phyloP scores from a whole-genome alignment of 2,329 filamentous ascomycete genomes.

The Rhytidhysteron rufulum region DNA sequence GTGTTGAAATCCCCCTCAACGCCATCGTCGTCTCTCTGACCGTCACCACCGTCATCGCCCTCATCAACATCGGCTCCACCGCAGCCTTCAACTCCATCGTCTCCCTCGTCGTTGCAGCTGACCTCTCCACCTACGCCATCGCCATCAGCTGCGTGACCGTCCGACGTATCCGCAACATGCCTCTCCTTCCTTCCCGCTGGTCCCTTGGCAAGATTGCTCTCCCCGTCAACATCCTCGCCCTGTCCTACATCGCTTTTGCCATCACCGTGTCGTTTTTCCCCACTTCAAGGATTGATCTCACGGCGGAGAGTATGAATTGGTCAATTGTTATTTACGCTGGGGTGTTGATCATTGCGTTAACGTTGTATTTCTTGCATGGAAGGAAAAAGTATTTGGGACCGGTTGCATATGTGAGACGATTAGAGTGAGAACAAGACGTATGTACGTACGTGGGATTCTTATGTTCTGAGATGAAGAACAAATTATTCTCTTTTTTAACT shows the following conservation, averaged over 20 bases:
- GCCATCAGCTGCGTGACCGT: conserved; percentile 42
- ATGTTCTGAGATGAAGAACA: no score
- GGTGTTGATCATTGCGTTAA: conserved; percentile 34
- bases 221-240: conserved; percentile 35
- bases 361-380: conserved; percentile 36
- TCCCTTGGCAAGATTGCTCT: conserved; percentile 39
- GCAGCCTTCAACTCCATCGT: conserved; percentile 42
- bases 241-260: conserved; percentile 31
- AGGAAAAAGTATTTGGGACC: conserved; percentile 28
- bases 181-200: conserved; percentile 40
- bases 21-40: conserved; percentile 39
- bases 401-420: neutral
- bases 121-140: conserved; percentile 42
- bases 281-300: conserved; percentile 24
- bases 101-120: conserved; percentile 39
- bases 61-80: conserved; percentile 44
- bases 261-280: conserved; percentile 42
- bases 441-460: no score
- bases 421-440: no score
- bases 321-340: conserved; percentile 37
- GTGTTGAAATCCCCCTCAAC: conserved; percentile 39
- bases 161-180: conserved; percentile 36
- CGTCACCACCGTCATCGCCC: conserved; percentile 35
- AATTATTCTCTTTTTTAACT: no score
- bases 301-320: conserved; percentile 40